phyloP scores from a whole-genome alignment of 1,139 yeast genomes.

The Yamadazyma songkhlaensis region DNA sequence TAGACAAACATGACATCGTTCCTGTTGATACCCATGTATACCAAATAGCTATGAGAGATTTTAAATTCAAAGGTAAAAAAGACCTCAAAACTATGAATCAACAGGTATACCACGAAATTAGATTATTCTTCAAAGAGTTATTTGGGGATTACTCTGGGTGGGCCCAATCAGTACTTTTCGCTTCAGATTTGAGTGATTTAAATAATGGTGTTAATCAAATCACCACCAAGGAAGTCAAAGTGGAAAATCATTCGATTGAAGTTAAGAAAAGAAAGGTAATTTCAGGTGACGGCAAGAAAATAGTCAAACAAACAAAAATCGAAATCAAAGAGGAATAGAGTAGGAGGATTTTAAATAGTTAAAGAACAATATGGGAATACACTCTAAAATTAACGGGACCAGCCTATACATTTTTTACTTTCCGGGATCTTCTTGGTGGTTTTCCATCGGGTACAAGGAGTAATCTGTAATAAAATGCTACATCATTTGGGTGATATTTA shows the following conservation, averaged over 20 bases:
- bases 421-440: no score
- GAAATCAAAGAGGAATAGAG: neutral
- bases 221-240: slow-evolving; percentile 1
- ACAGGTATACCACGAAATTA: slow-evolving; percentile 59
- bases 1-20: slow-evolving; percentile 83
- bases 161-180: slow-evolving; percentile 92
- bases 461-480: no score
- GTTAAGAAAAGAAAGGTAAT: neutral
- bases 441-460: no score
- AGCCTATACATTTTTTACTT: no score
- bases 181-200: slow-evolving; percentile 71
- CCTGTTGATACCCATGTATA: slow-evolving; percentile 98
- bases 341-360: no score
- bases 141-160: slow-evolving; percentile 97
- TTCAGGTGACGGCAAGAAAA: neutral
- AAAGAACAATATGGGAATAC: no score
- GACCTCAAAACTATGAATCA: slow-evolving; percentile 51
- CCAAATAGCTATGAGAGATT: slow-evolving; percentile 84
- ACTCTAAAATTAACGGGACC: no score
- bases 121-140: slow-evolving; percentile 56
- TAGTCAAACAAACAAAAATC: neutral
- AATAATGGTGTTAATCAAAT: slow-evolving; percentile 51
- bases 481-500: no score
- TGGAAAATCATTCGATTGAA: neutral
- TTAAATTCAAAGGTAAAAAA: slow-evolving; percentile 52